Percentiles rank a stretch among this genome's conserved stretches.
These are phyloP conservation scores for Torulaspora globosa DNA, from an alignment of 1,139 yeast genomes.

Conservation along the genomic window DNA sequence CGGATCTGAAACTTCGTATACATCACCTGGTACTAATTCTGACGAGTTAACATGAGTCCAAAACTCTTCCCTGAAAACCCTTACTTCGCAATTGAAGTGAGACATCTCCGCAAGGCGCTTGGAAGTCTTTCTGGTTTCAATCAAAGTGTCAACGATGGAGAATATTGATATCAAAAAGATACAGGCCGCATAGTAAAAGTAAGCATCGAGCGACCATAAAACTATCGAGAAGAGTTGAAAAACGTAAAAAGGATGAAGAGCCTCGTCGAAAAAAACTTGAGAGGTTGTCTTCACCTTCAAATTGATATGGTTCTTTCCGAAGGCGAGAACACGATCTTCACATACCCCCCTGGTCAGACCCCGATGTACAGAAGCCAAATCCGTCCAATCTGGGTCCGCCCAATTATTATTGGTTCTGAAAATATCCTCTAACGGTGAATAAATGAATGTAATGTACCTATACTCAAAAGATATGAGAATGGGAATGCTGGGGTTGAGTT, in stretches of 20 bases:
- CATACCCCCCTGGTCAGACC: slow-evolving; percentile 71
- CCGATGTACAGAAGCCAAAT: slow-evolving; percentile 51
- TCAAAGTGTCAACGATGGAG: slow-evolving; percentile 71
- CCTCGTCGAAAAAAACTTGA: slow-evolving; percentile 75
- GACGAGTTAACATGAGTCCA: slow-evolving; percentile 80
- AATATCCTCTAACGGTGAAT: slow-evolving; percentile 81
- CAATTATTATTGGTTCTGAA: slow-evolving; percentile 81
- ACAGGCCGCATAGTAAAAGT: slow-evolving; percentile 89
- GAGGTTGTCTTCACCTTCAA: slow-evolving; percentile 66
- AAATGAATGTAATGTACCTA: slow-evolving; percentile 76
- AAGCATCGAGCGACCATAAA: slow-evolving; percentile 88
- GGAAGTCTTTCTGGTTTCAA: slow-evolving; percentile 79
- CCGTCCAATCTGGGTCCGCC: slow-evolving; percentile 76
- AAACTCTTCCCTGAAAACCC: slow-evolving; percentile 89
- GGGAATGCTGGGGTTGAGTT: slow-evolving; percentile 48
- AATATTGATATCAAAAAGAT: slow-evolving; percentile 79
- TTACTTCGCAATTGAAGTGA: slow-evolving; percentile 66
- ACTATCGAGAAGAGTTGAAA: slow-evolving; percentile 90
- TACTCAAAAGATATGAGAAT: slow-evolving; percentile 67
- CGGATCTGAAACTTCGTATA: slow-evolving; percentile 87
- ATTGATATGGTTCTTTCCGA: slow-evolving; percentile 72
- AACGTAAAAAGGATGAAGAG: slow-evolving; percentile 88
- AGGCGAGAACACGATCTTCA: slow-evolving; percentile 66
- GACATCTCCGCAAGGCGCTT: slow-evolving; percentile 70
- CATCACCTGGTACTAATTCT: slow-evolving; percentile 95